phyloP scores from a whole-genome alignment of 2,329 filamentous ascomycete species.

The Monosporascus sp. region DNA sequence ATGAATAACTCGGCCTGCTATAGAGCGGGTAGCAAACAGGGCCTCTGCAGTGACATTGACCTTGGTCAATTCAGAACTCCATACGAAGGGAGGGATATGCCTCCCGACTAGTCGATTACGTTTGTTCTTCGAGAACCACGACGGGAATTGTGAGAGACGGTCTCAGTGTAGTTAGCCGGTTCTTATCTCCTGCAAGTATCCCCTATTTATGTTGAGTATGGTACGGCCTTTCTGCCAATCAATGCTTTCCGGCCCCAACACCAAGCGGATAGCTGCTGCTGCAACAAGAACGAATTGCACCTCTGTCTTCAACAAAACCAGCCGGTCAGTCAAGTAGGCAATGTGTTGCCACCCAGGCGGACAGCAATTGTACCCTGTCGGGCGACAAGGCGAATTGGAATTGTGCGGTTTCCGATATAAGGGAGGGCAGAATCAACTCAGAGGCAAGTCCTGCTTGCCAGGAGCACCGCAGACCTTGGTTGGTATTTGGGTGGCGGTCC shows the following conservation, averaged over 20 bases:
- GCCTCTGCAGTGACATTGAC: conserved; percentile 15
- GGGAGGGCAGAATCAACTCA: neutral
- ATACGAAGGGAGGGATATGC: conserved; percentile 14
- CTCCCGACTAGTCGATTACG: conserved; percentile 9
- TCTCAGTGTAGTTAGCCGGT: conserved; percentile 11
- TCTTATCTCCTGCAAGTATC: conserved; percentile 17
- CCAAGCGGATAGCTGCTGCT: conserved; percentile 15
- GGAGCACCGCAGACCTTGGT: neutral
- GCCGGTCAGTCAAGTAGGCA: conserved; percentile 3
- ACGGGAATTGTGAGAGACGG: neutral
- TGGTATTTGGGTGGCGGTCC: neutral
- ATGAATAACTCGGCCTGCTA: conserved; percentile 17
- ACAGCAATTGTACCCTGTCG: neutral
- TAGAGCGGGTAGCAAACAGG: conserved; percentile 19
- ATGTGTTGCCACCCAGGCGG: neutral
- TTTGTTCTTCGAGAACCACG: conserved; percentile 1
- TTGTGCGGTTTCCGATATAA: neutral
- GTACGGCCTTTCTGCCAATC: conserved; percentile 11
- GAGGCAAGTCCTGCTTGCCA: neutral
- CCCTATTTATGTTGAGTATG: conserved; percentile 6
- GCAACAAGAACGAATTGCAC: neutral
- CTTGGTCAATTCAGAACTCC: conserved; percentile 14
- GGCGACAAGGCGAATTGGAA: neutral
- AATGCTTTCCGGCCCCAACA: conserved; percentile 3
- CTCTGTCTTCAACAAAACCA: conserved; percentile 9